phyloP scores from a whole-genome alignment of 1,139 yeast species.

The Diutina ranongensis region DNA sequence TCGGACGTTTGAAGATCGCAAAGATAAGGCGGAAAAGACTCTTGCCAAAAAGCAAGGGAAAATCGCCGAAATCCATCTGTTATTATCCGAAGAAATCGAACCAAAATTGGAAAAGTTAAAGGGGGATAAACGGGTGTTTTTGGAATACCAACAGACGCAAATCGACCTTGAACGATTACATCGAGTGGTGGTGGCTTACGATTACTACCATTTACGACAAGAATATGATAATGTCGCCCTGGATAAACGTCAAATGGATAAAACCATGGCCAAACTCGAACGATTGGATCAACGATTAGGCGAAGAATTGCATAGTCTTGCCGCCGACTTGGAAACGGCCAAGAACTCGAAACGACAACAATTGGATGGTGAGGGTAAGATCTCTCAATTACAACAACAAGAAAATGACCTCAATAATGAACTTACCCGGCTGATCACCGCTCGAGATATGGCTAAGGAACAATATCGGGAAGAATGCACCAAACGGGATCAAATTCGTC shows the following conservation, averaged over 20 bases:
- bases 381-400: constrained; percentile 19
- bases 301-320: constrained; percentile 47
- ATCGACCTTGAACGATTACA: constrained; percentile 68
- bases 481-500: constrained; percentile 13
- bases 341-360: constrained; percentile 15
- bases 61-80: constrained; percentile 60
- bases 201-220: constrained; percentile 37
- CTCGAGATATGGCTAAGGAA: constrained; percentile 46
- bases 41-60: constrained; percentile 87
- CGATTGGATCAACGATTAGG: constrained; percentile 31
- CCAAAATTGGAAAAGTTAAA: constrained; percentile 81
- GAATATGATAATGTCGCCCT: constrained; percentile 32
- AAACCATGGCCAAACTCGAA: constrained; percentile 24
- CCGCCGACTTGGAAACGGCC: constrained; percentile 48
- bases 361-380: background rate
- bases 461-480: constrained; percentile 38
- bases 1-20: constrained; percentile 85
- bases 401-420: constrained; percentile 54
- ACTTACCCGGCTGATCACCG: constrained; percentile 55
- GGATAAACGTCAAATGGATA: constrained; percentile 23
- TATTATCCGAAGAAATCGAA: constrained; percentile 79
- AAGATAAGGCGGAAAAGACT: constrained; percentile 84
- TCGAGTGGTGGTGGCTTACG: constrained; percentile 69
- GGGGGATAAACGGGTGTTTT: constrained; percentile 67
- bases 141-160: constrained; percentile 81